These are phyloP conservation scores for Cytospora piceicola DNA, from an alignment of 2,329 filamentous ascomycete species.

Conservation along the genomic window DNA sequence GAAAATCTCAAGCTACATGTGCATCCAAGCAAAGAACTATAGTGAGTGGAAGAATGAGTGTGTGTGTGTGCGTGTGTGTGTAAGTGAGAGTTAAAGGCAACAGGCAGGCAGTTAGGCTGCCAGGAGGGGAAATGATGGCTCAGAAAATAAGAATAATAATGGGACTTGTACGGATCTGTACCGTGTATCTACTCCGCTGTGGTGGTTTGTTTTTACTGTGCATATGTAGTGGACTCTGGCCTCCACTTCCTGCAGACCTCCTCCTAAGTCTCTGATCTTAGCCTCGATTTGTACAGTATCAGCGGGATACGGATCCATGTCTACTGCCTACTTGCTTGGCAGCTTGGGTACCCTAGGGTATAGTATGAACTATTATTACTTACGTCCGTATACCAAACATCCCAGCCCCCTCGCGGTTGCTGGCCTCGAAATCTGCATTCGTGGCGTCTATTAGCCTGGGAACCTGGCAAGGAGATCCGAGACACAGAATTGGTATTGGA, in stretches of 20 bases:
- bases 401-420: neutral
- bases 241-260: neutral
- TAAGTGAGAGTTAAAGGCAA: no score
- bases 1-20: no score
- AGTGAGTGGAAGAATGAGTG: no score
- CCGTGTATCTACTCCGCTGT: neutral
- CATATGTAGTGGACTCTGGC: neutral
- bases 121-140: neutral
- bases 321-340: neutral
- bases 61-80: no score
- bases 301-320: neutral
- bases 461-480: conserved; percentile 10
- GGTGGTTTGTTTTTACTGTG: neutral
- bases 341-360: no score
- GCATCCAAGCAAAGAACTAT: no score
- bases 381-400: neutral
- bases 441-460: conserved; percentile 12
- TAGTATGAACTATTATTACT: neutral
- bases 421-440: neutral
- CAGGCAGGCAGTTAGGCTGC: neutral
- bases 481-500: conserved; percentile 3
- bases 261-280: neutral
- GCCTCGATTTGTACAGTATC: neutral
- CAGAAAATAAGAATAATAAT: neutral
- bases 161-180: neutral